Percentiles rank a stretch among this genome's conserved stretches.
Evolutionary conservation across 2,329 filamentous ascomycete species (phyloP).

Genomic region (Fusarium dimerum): DNA sequence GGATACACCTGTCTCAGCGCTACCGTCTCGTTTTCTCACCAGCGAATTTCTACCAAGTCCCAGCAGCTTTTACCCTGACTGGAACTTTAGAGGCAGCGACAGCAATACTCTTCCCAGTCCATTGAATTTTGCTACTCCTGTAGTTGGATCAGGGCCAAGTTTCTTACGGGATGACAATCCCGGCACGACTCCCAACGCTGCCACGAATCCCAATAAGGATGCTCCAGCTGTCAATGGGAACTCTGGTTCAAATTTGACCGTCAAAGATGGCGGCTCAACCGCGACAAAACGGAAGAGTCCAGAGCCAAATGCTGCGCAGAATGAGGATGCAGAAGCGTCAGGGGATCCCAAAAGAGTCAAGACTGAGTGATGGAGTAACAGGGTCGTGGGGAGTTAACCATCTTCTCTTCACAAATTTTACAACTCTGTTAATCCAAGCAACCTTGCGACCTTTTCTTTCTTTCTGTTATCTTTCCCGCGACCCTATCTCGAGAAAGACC

Average conservation of each 20-base stretch:
- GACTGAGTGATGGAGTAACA: slow-evolving; percentile 42
- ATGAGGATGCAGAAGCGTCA: slow-evolving; percentile 43
- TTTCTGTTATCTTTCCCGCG: slow-evolving; percentile 9
- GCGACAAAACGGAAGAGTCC: slow-evolving; percentile 59
- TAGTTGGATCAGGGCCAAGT: slow-evolving; percentile 61
- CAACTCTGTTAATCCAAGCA: background rate
- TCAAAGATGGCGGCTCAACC: slow-evolving; percentile 18
- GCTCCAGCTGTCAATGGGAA: slow-evolving; percentile 9
- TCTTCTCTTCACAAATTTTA: background rate
- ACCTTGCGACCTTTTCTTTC: slow-evolving; percentile 1
- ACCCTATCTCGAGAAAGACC: slow-evolving; percentile 4
- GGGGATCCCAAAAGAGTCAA: slow-evolving; percentile 56
- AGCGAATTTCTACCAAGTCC: slow-evolving; percentile 88
- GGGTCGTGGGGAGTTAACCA: background rate
- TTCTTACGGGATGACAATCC: slow-evolving; percentile 59
- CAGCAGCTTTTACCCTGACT: slow-evolving; percentile 89
- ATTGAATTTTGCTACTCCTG: slow-evolving; percentile 86
- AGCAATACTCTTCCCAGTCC: slow-evolving; percentile 90
- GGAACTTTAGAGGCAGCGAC: slow-evolving; percentile 73
- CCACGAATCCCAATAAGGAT: slow-evolving; percentile 7
- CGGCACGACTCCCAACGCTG: slow-evolving; percentile 16
- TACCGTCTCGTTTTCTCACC: slow-evolving; percentile 88
- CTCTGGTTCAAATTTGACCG: slow-evolving; percentile 20
- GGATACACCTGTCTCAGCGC: slow-evolving; percentile 82
- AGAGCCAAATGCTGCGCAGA: slow-evolving; percentile 44